These are phyloP conservation scores for Fraxinus cuspidata DNA, from an alignment of 257 asterid genomes.

Conservation along the genomic window DNA sequence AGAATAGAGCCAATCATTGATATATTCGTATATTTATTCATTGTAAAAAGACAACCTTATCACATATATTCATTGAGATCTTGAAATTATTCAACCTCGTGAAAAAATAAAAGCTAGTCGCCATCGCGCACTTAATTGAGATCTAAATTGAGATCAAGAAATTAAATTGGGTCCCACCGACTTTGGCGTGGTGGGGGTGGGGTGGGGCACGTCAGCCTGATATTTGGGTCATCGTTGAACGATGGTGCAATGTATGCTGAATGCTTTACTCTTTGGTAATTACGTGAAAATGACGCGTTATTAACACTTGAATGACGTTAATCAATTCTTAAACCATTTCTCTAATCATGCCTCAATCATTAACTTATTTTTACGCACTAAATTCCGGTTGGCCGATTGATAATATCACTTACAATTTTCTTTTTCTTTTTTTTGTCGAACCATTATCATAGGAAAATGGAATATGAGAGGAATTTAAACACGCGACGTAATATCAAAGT, in stretches of 20 bases:
- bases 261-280: conserved; percentile 19
- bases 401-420: neutral
- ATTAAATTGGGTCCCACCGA: neutral
- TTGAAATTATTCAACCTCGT: too few relatives aligned
- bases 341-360: conserved; percentile 21
- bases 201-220: conserved; percentile 7
- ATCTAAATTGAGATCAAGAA: too few relatives aligned
- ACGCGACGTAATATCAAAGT: too few relatives aligned
- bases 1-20: too few relatives aligned
- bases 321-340: neutral
- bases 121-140: too few relatives aligned
- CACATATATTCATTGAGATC: too few relatives aligned
- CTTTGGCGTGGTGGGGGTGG: neutral
- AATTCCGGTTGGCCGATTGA: neutral
- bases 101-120: too few relatives aligned
- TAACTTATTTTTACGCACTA: neutral
- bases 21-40: too few relatives aligned
- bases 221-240: neutral
- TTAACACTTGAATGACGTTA: conserved; percentile 2
- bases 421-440: too few relatives aligned
- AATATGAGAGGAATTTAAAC: too few relatives aligned
- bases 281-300: conserved; percentile 18
- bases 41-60: too few relatives aligned
- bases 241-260: neutral
- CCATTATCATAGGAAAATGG: too few relatives aligned